These are phyloP conservation scores for Oryza longistaminata DNA, from an alignment of 176 grass and related monocot genomes.

Conservation along the genomic window DNA sequence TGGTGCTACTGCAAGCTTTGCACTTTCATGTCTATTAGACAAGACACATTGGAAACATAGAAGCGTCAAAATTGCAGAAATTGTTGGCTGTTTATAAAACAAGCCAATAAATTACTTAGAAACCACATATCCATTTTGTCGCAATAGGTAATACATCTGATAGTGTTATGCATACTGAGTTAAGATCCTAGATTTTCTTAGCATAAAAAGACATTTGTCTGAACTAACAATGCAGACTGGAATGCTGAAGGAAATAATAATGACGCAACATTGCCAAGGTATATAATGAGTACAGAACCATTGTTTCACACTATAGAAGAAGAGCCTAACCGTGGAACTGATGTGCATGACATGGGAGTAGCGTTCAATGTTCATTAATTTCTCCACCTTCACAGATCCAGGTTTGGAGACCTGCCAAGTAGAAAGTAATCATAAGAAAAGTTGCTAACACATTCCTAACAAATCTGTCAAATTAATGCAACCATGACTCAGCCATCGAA, in stretches of 20 bases:
- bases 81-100: not conserved
- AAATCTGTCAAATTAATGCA: not conserved
- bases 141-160: not conserved
- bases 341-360: slow-evolving; percentile 99
- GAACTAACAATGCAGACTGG: not conserved
- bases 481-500: not conserved
- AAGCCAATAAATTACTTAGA: slow-evolving; percentile 21
- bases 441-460: slow-evolving; percentile 25
- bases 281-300: slow-evolving; percentile 19
- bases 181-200: not conserved
- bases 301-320: slow-evolving; percentile 1
- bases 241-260: slow-evolving; percentile 20
- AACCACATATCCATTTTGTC: not conserved
- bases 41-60: not conserved
- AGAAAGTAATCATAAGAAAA: slow-evolving; percentile 27
- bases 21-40: slow-evolving; percentile 9
- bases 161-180: not conserved
- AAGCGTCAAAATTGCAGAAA: not conserved
- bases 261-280: not conserved
- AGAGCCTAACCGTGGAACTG: slow-evolving; percentile 72
- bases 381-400: slow-evolving; percentile 87
- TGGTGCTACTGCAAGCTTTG: not conserved
- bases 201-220: slow-evolving; percentile 1
- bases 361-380: slow-evolving; percentile 84
- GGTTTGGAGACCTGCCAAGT: slow-evolving; percentile 71